Conservation (phyloP, 495 filamentous ascomycete species). For the Neurospora intermedia region DNA sequence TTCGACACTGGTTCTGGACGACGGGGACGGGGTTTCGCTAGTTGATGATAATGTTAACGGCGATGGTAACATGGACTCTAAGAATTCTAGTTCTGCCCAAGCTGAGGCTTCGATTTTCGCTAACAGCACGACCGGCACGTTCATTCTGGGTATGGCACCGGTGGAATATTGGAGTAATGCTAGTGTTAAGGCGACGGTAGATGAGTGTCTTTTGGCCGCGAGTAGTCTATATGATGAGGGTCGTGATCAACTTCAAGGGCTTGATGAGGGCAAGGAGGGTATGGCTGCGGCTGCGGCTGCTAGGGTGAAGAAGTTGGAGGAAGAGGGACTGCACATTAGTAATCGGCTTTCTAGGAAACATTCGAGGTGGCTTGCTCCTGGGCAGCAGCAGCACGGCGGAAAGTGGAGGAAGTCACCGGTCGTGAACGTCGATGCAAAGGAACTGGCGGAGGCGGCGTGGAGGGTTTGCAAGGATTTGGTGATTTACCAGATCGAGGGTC, state of each 20-base stretch:
- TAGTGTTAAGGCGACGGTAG: constrained; percentile 20
- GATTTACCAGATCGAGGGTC: not conserved
- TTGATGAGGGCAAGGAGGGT: not conserved
- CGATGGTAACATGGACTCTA: constrained; percentile 12
- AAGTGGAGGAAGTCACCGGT: not conserved
- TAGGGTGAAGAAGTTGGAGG: not conserved
- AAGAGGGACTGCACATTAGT: not conserved
- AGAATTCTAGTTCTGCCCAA: not conserved
- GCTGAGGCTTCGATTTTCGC: constrained; percentile 14
- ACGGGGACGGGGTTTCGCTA: not conserved
- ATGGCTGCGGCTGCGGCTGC: not conserved
- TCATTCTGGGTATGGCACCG: constrained; percentile 38
- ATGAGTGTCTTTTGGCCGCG: constrained; percentile 11
- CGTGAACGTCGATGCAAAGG: not conserved
- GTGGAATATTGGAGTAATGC: constrained; percentile 42
- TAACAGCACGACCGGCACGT: constrained; percentile 30
- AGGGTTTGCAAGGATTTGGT: not conserved
- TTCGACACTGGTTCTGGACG: constrained; percentile 27
- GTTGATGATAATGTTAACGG: not conserved
- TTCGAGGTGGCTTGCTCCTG: not conserved
- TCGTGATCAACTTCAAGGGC: not conserved
- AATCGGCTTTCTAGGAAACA: not conserved
- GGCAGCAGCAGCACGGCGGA: not conserved
- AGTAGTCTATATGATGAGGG: not conserved
- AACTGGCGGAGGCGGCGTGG: not conserved